These are phyloP conservation scores for Euphorbia neoarborescens DNA, from an alignment of 441 rosid species.

Conservation along the genomic window DNA sequence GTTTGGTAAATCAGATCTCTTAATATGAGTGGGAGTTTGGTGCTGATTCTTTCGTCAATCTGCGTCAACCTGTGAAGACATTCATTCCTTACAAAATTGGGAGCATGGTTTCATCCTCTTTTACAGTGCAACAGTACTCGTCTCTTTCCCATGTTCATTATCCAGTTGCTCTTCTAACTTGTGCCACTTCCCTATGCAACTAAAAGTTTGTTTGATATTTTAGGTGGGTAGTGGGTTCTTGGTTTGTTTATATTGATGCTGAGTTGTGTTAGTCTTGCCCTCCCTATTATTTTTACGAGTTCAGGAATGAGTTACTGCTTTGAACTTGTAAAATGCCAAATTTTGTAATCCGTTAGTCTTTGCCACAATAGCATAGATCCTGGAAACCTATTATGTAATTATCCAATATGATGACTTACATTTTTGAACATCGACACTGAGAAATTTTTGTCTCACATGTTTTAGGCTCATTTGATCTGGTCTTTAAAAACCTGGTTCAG, in stretches of 20 bases:
- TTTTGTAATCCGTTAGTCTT: conserved; percentile 10
- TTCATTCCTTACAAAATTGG: not conserved
- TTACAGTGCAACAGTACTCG: not conserved
- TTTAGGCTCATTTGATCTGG: not conserved
- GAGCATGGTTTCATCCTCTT: conserved; percentile 1
- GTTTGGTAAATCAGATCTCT: conserved; percentile 1
- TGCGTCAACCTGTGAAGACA: not conserved
- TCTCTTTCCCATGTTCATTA: not conserved
- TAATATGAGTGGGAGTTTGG: not conserved
- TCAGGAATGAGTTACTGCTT: not conserved
- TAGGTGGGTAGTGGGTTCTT: not conserved
- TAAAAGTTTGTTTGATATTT: not conserved
- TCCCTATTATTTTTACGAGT: conserved; percentile 9
- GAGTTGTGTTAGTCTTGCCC: not conserved
- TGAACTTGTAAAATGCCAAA: not conserved
- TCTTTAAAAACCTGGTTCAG: not conserved
- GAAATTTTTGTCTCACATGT: not conserved
- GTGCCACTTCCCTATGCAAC: not conserved
- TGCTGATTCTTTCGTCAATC: not conserved
- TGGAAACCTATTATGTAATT: not conserved
- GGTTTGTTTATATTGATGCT: not conserved
- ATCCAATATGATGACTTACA: no score
- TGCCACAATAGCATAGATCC: not conserved
- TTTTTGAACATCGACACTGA: not conserved
- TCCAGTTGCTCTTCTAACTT: not conserved